Percentiles rank a stretch among this genome's conserved stretches.
Evolutionary conservation across 2,329 filamentous ascomycete genomes (phyloP).

Genomic region (Aspergillus niger): DNA sequence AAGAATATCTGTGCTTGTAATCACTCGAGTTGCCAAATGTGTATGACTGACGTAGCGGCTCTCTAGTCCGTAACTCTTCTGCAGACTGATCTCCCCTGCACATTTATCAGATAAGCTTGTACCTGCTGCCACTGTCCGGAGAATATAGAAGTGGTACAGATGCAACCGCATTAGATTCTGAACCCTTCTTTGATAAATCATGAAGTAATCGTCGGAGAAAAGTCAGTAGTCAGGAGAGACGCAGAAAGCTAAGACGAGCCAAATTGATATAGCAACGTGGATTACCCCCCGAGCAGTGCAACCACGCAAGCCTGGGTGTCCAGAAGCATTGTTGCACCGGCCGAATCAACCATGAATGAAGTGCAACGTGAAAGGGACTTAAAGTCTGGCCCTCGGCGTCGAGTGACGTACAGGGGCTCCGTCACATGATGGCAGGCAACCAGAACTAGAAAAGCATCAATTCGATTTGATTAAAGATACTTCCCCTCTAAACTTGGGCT

Average conservation of each 20-base stretch:
- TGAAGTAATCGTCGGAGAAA: not conserved
- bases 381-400: not conserved
- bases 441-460: not conserved
- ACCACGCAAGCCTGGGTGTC: not conserved
- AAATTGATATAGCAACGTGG: not conserved
- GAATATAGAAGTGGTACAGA: not conserved
- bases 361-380: not conserved
- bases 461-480: not conserved
- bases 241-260: not conserved
- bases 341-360: not conserved
- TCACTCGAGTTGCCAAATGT: too few species aligned
- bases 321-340: not conserved
- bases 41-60: not conserved
- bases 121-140: not conserved
- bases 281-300: not conserved
- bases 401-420: not conserved
- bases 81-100: not conserved
- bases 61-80: not conserved
- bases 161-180: not conserved
- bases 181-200: not conserved
- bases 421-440: constrained; percentile 1
- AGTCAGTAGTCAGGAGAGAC: not conserved
- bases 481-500: not conserved
- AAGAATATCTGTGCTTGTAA: too few species aligned
- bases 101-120: not conserved